phyloP scores from a whole-genome alignment of 2,329 filamentous ascomycete genomes.

The Erysiphe pulchra region DNA sequence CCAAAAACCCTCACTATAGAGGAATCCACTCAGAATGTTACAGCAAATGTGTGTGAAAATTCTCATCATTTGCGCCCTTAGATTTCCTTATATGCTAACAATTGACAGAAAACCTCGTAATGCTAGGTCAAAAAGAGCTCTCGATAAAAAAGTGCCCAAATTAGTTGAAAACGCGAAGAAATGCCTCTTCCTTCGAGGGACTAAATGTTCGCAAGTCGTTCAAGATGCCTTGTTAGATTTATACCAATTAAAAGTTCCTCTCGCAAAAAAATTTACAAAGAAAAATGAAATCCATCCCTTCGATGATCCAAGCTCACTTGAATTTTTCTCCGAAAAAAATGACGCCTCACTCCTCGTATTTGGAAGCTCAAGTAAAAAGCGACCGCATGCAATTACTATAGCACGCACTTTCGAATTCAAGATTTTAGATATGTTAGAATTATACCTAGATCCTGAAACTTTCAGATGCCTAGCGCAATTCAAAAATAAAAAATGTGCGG shows the following conservation, averaged over 20 bases:
- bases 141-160: slow-evolving; percentile 84
- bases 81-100: slow-evolving; percentile 1
- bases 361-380: slow-evolving; percentile 72
- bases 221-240: slow-evolving; percentile 71
- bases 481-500: slow-evolving; percentile 46
- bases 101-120: slow-evolving; percentile 36
- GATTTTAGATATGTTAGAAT: slow-evolving; percentile 82
- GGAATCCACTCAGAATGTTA: no score
- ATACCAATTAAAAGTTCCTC: slow-evolving; percentile 57
- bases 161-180: slow-evolving; percentile 71
- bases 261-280: slow-evolving; percentile 81
- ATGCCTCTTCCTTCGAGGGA: slow-evolving; percentile 71
- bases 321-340: slow-evolving; percentile 95
- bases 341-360: slow-evolving; percentile 71
- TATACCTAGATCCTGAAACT: slow-evolving; percentile 51
- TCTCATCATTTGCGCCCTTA: not conserved
- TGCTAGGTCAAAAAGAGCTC: slow-evolving; percentile 79
- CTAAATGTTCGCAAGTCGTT: slow-evolving; percentile 56
- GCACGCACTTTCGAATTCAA: slow-evolving; percentile 65
- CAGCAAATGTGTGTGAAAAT: slow-evolving; percentile 12
- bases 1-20: no score
- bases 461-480: slow-evolving; percentile 50
- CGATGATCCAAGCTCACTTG: slow-evolving; percentile 63
- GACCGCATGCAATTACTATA: slow-evolving; percentile 72
- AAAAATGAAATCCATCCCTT: slow-evolving; percentile 93